Conservation (phyloP, 306 rosid species). For the Dalbergia cochinchinensis region DNA sequence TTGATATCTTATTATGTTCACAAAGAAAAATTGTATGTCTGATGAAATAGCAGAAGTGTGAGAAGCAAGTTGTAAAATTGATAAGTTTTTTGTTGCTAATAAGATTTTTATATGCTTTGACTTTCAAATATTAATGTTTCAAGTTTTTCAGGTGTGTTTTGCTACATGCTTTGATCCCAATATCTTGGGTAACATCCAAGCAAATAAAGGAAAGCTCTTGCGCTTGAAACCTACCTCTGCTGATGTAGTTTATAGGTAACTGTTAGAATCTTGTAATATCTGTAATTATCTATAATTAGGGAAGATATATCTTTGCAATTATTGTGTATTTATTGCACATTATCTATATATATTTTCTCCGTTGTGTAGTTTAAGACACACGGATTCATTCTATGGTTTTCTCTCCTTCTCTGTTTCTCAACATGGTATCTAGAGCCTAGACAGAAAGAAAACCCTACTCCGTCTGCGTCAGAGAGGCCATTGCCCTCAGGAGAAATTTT, state of each 20-base stretch:
- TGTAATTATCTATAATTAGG: too few species aligned
- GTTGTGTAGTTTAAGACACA: too few species aligned
- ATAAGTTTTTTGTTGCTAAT: conserved; percentile 30
- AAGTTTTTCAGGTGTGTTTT: conserved; percentile 80
- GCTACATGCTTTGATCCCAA: conserved; percentile 95
- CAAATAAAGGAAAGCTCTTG: conserved; percentile 75
- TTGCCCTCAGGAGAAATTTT: too few species aligned
- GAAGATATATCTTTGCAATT: too few species aligned
- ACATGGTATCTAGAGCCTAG: too few species aligned
- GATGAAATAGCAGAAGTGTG: background rate
- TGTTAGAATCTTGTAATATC: too few species aligned
- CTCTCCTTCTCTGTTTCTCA: too few species aligned
- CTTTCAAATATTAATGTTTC: conserved; percentile 37
- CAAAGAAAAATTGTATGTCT: background rate
- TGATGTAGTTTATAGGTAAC: conserved; percentile 85
- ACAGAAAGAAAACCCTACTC: too few species aligned
- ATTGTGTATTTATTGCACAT: too few species aligned
- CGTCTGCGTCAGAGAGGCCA: too few species aligned
- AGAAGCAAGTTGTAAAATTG: background rate
- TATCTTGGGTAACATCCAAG: conserved; percentile 77
- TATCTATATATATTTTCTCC: too few species aligned
- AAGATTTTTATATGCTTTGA: conserved; percentile 18
- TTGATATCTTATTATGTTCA: conserved; percentile 8
- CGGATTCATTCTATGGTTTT: too few species aligned
- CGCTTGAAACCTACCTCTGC: conserved; percentile 81